Conservation (phyloP, 129 eudicot species). For the Apium graveolens region DNA sequence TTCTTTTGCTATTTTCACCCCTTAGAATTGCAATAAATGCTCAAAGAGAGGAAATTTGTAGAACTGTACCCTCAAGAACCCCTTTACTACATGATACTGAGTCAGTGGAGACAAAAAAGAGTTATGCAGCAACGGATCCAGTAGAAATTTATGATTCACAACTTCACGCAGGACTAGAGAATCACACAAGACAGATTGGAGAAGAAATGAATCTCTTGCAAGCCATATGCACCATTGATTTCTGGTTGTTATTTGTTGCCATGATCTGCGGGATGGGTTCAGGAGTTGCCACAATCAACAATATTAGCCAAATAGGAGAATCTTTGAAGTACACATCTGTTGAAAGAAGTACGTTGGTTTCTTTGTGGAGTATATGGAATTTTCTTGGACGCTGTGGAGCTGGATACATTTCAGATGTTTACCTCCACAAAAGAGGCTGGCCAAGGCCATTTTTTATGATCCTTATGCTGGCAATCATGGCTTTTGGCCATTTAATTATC, state of each 20-base stretch:
- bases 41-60: slow-evolving; percentile 20
- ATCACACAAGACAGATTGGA: slow-evolving; percentile 4
- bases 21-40: slow-evolving; percentile 42
- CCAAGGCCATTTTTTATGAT: slow-evolving; percentile 62
- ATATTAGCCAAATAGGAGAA: slow-evolving; percentile 71
- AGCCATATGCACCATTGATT: slow-evolving; percentile 51
- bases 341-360: slow-evolving; percentile 54
- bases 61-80: slow-evolving; percentile 13
- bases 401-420: slow-evolving; percentile 63
- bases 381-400: slow-evolving; percentile 86
- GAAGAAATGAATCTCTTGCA: slow-evolving; percentile 49
- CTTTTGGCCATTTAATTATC: slow-evolving; percentile 54
- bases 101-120: not conserved
- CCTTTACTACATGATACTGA: slow-evolving; percentile 31
- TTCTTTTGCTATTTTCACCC: slow-evolving; percentile 51
- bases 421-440: slow-evolving; percentile 54
- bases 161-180: slow-evolving; percentile 2
- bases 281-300: slow-evolving; percentile 81
- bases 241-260: slow-evolving; percentile 72
- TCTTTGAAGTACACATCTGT: slow-evolving; percentile 51
- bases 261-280: slow-evolving; percentile 89
- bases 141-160: not conserved
- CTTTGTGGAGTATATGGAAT: slow-evolving; percentile 95
- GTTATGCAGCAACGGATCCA: not conserved
- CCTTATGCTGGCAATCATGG: slow-evolving; percentile 56